phyloP scores from a whole-genome alignment of 1,139 yeast species.

The Saccharomyces hybrid region DNA sequence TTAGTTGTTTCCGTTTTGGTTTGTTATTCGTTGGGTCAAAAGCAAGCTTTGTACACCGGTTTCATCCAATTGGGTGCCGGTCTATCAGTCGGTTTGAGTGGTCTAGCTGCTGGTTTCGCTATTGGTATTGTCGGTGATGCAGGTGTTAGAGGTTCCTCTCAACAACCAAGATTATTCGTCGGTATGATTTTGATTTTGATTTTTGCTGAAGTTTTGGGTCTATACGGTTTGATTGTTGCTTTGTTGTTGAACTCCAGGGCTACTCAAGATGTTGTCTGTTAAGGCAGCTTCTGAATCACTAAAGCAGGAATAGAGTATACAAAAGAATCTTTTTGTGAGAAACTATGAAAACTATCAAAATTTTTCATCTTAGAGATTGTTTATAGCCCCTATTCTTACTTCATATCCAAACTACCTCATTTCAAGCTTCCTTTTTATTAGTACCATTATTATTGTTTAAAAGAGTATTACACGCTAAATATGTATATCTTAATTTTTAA shows the following conservation, averaged over 20 bases:
- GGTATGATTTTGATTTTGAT: conserved; percentile 95
- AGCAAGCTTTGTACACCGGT: conserved; percentile 92
- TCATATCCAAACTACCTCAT: neutral
- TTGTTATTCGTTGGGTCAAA: conserved; percentile 80
- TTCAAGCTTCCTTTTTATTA: neutral
- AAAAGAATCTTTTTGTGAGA: neutral
- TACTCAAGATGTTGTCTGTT: conserved; percentile 80
- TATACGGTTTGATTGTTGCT: conserved; percentile 96
- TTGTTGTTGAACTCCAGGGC: conserved; percentile 95
- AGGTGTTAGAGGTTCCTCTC: conserved; percentile 95
- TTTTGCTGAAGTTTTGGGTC: conserved; percentile 97
- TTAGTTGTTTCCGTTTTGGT: conserved; percentile 94
- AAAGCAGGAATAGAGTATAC: neutral
- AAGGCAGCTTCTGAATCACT: conserved; percentile 21
- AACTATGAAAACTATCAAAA: neutral
- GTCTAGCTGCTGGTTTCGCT: conserved; percentile 96
- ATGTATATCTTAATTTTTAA: neutral
- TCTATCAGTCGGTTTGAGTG: conserved; percentile 92
- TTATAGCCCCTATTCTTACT: neutral
- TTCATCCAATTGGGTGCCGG: conserved; percentile 98
- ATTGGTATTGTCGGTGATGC: conserved; percentile 99
- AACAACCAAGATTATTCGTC: conserved; percentile 93
- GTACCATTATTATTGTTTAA: neutral
- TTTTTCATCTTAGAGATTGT: neutral
- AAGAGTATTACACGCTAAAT: neutral